phyloP scores from a whole-genome alignment of 2,329 filamentous ascomycete genomes.

The Neopestalotiopsis sp. region DNA sequence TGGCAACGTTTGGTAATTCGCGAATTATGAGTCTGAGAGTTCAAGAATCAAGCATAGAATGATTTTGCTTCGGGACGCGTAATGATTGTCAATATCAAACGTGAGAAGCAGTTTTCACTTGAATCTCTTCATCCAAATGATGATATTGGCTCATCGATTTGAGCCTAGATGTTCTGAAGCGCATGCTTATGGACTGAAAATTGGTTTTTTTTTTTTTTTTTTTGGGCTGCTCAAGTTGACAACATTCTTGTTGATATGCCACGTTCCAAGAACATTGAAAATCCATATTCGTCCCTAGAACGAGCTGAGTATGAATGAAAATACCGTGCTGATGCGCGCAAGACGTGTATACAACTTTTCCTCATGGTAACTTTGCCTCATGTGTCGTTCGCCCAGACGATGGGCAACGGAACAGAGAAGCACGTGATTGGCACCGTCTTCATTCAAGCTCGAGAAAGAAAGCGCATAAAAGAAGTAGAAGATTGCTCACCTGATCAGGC shows the following conservation, averaged over 20 bases:
- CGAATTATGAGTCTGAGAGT: background rate
- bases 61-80: background rate
- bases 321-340: background rate
- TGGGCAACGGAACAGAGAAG: background rate
- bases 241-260: too few relatives aligned
- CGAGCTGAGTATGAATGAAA: background rate
- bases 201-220: too few relatives aligned
- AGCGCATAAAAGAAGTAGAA: background rate
- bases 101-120: too few relatives aligned
- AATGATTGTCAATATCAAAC: too few relatives aligned
- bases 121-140: too few relatives aligned
- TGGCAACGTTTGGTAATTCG: background rate
- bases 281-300: too few relatives aligned
- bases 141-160: too few relatives aligned
- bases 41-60: background rate
- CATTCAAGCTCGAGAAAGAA: background rate
- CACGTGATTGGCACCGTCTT: background rate
- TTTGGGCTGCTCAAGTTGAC: too few relatives aligned
- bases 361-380: background rate
- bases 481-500: background rate
- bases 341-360: background rate
- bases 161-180: too few relatives aligned
- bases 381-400: background rate
- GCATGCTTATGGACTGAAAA: too few relatives aligned
- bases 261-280: too few relatives aligned